phyloP scores from a whole-genome alignment of 441 rosid species.

The Croton laevigatus region DNA sequence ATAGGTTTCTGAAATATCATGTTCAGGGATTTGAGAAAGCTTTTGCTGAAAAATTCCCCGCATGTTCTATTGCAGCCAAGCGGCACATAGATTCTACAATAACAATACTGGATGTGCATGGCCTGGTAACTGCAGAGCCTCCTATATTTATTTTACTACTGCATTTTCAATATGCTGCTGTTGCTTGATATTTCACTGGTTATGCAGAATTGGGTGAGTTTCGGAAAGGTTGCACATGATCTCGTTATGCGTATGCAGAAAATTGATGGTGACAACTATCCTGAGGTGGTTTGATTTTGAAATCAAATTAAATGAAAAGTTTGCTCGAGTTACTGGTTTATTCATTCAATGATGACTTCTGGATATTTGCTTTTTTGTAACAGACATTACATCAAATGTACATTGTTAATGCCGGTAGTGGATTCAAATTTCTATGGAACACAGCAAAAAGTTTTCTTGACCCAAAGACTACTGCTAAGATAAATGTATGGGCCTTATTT shows the following conservation, averaged over 20 bases:
- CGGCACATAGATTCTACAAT: constrained; percentile 71
- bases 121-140: constrained; percentile 50
- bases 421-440: constrained; percentile 84
- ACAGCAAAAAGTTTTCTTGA: constrained; percentile 82
- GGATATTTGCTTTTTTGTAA: constrained; percentile 19
- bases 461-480: constrained; percentile 89
- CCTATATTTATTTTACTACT: constrained; percentile 14
- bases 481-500: constrained; percentile 51
- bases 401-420: constrained; percentile 86
- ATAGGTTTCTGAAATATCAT: constrained; percentile 82
- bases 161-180: constrained; percentile 8
- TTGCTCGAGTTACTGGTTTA: constrained; percentile 10
- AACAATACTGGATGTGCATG: constrained; percentile 82
- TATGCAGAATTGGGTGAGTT: constrained; percentile 76
- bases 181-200: constrained; percentile 21
- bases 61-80: constrained; percentile 83
- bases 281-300: constrained; percentile 62
- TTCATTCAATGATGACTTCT: constrained; percentile 19
- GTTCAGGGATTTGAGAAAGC: constrained; percentile 88
- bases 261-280: constrained; percentile 94
- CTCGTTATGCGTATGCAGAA: constrained; percentile 90
- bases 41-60: constrained; percentile 82
- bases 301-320: not conserved
- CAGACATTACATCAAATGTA: constrained; percentile 94
- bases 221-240: constrained; percentile 82